Percentiles rank a stretch among this genome's conserved stretches.
These are phyloP conservation scores for Perkinsela sp. DNA, from an alignment of 208 protist genomes.

Conservation along the genomic window DNA sequence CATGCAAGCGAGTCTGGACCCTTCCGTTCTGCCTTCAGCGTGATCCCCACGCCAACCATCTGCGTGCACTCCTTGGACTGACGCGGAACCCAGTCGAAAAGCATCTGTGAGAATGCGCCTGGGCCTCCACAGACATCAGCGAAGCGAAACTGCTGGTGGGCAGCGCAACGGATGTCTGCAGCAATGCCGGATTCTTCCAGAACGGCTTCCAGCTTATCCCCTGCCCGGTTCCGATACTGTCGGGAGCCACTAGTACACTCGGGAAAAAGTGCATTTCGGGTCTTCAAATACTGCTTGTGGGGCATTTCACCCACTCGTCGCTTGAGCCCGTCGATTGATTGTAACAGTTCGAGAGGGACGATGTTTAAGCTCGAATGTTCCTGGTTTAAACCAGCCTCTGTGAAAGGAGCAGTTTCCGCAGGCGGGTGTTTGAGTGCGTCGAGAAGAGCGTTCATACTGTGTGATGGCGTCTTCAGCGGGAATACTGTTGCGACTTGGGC, in stretches of 20 bases:
- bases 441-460: background rate
- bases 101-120: slow-evolving; percentile 44
- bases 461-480: background rate
- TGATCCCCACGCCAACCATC: slow-evolving; percentile 47
- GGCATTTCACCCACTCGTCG: background rate
- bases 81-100: slow-evolving; percentile 11
- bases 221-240: slow-evolving; percentile 45
- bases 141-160: slow-evolving; percentile 13
- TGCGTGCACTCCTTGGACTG: background rate
- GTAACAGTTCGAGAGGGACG: background rate
- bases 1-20: slow-evolving; percentile 18
- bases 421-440: background rate
- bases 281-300: background rate
- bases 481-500: background rate
- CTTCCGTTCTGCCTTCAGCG: slow-evolving; percentile 15
- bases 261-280: slow-evolving; percentile 7
- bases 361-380: background rate
- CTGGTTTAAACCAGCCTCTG: background rate
- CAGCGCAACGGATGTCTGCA: slow-evolving; percentile 8
- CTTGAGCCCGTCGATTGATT: background rate
- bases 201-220: slow-evolving; percentile 53
- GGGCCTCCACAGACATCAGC: slow-evolving; percentile 61
- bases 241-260: slow-evolving; percentile 8
- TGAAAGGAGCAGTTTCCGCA: background rate
- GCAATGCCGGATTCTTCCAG: slow-evolving; percentile 37